Evolutionary conservation across 768 basidiomycete species (phyloP), one percentile per base, ranked within the genome.

Genomic region (Kwoniella dendrophila): DNA sequence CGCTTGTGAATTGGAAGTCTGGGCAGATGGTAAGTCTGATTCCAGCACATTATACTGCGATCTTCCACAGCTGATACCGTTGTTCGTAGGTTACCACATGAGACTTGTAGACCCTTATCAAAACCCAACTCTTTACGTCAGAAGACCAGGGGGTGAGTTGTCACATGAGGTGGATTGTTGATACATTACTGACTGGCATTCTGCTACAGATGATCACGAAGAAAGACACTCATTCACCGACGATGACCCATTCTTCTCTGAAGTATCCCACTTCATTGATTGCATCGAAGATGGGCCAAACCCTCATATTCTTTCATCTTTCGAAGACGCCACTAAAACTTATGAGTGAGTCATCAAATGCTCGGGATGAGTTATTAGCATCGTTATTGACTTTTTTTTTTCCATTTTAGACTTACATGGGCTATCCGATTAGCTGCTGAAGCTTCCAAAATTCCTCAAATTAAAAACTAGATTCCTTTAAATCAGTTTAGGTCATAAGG

Each of bases 1-100:
- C 80, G 90, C 90, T 72, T 96, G 92, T 76, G 93, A 95, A 81
- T 83, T 97, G 41, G 93, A 95, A 76, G 87, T 95, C 41, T 91
- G 88, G 80, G 91, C 91, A 43, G 95, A 98, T 77, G 95, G 95
- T 7, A 32, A 45, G 56, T 48, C 3, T 8, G 22, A 0, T 27
- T 27, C 4, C 26, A 20, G 2, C 18, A 10, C 43, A 49, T n/a
- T 56, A n/a, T 18, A 26, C 12, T 6, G 16, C 24, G 24, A 4
- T 1, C 4, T 22, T 54, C 38, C 54, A 55, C 51, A 34, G 60
- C 56, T 74, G 55, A 71, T 44, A 88, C 86, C 77, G 88, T 14
- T 89, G 36, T 90, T 94, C 8, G 62, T 59, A 75, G 93, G 93
- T 6, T 94, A 92, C 81, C 85, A 69, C 55, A 64, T 71, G 44